A percentile compares a stretch with the other conserved stretches of the same genome.
phyloP scores from a whole-genome alignment of 2,329 filamentous ascomycete species.

The Aspergillus quadrilineatus region DNA sequence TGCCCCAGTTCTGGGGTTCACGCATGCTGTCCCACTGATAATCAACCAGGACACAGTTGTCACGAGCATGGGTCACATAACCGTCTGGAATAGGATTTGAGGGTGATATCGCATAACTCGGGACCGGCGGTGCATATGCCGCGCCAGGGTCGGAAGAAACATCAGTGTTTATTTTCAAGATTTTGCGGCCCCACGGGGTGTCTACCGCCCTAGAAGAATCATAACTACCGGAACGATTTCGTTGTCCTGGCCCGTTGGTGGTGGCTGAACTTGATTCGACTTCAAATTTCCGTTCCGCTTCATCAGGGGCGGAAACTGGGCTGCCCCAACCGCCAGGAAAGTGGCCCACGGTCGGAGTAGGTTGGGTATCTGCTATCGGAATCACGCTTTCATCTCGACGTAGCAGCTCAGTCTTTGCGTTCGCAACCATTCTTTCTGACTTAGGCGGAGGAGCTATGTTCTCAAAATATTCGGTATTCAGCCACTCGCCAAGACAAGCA shows the following conservation, averaged over 20 bases:
- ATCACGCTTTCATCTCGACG: conserved; percentile 68
- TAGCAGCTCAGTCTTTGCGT: conserved; percentile 83
- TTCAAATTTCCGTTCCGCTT: conserved; percentile 27
- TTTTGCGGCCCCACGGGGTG: conserved; percentile 19
- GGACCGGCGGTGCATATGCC: conserved; percentile 72
- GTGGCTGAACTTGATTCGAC: background rate
- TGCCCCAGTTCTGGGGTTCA: conserved; percentile 74
- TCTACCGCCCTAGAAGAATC: conserved; percentile 34
- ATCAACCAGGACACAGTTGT: conserved; percentile 83
- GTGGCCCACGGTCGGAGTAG: conserved; percentile 43
- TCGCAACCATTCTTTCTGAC: conserved; percentile 81
- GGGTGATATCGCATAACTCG: conserved; percentile 77
- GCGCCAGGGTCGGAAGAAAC: conserved; percentile 28
- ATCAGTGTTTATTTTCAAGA: conserved; percentile 35
- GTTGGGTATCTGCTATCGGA: conserved; percentile 36
- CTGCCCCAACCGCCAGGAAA: conserved; percentile 58
- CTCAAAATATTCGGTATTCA: conserved; percentile 90
- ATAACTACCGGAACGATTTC: conserved; percentile 51
- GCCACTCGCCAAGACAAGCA: conserved; percentile 92
- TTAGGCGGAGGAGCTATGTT: conserved; percentile 84
- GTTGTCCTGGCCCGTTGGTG: conserved; percentile 26
- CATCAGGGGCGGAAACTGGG: conserved; percentile 25
- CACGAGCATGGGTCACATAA: conserved; percentile 85
- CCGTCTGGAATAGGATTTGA: conserved; percentile 81
- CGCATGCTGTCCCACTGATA: conserved; percentile 95